phyloP scores from a whole-genome alignment of 352 stramenopile genomes.

The Phytopythium kandeliae region DNA sequence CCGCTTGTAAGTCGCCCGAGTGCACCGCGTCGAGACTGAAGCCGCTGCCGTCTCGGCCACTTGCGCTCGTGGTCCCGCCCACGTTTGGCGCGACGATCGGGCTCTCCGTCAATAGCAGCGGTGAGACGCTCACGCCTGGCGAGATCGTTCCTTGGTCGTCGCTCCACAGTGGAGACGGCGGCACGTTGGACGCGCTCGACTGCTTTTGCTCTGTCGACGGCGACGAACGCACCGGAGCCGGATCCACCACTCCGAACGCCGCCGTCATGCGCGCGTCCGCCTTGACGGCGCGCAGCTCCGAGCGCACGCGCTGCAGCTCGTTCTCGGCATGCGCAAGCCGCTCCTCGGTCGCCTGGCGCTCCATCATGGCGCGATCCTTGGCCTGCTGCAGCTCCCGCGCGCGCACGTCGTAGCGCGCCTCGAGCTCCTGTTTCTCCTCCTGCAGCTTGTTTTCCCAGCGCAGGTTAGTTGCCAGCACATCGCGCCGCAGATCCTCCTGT shows the following conservation, averaged over 20 bases:
- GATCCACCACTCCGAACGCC: conserved; percentile 26
- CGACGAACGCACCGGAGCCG: neutral
- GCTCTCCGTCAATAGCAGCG: conserved; percentile 38
- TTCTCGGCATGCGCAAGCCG: conserved; percentile 53
- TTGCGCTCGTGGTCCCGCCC: neutral
- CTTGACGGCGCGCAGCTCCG: conserved; percentile 41
- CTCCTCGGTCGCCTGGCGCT: conserved; percentile 60
- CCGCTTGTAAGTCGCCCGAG: conserved; percentile 26
- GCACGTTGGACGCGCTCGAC: conserved; percentile 4
- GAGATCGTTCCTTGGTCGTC: conserved; percentile 59
- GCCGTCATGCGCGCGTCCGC: conserved; percentile 37
- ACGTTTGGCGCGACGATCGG: conserved; percentile 8
- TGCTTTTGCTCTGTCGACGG: neutral
- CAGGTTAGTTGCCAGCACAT: conserved; percentile 59
- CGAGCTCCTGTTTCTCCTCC: conserved; percentile 52
- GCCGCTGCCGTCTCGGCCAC: conserved; percentile 2
- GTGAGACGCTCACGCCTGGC: conserved; percentile 39
- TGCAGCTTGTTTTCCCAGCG: conserved; percentile 67
- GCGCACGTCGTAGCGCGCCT: conserved; percentile 33
- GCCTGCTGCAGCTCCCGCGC: conserved; percentile 47
- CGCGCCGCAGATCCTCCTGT: conserved; percentile 54
- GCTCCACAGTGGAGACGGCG: conserved; percentile 56
- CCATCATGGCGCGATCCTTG: conserved; percentile 41
- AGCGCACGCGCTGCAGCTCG: conserved; percentile 45
- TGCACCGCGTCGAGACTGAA: neutral